A percentile compares a stretch with the other conserved stretches of the same genome.
phyloP scores from a whole-genome alignment of 257 asterid genomes.

The Hygrophila difformis region DNA sequence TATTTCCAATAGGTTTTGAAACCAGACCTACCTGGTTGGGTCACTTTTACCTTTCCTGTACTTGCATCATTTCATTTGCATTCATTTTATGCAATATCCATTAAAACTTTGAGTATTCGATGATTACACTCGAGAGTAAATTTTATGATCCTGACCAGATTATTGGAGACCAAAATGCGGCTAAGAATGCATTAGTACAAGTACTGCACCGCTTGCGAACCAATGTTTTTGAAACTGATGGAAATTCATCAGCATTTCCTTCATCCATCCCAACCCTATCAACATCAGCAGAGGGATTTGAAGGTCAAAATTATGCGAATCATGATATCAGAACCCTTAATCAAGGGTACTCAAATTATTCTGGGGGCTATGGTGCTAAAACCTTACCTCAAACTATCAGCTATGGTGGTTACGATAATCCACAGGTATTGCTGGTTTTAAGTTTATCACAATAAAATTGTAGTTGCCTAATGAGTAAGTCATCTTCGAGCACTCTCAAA shows the following conservation, averaged over 20 bases:
- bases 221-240: constrained; percentile 58
- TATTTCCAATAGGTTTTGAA: too few species aligned
- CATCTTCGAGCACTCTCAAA: not conserved
- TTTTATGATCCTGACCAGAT: constrained; percentile 42
- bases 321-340: constrained; percentile 41
- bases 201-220: constrained; percentile 61
- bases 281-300: constrained; percentile 24
- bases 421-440: constrained; percentile 41
- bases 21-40: too few species aligned
- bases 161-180: constrained; percentile 62
- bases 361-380: constrained; percentile 42
- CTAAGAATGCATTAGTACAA: constrained; percentile 59
- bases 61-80: too few species aligned
- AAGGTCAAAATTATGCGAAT: constrained; percentile 38
- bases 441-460: not conserved
- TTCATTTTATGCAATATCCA: too few species aligned
- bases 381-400: constrained; percentile 26
- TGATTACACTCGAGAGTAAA: too few species aligned
- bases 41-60: too few species aligned
- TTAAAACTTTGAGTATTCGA: too few species aligned
- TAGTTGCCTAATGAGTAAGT: not conserved
- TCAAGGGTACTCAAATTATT: constrained; percentile 38
- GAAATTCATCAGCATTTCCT: constrained; percentile 32
- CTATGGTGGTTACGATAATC: constrained; percentile 34
- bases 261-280: constrained; percentile 27